Base-by-base conservation (phyloP, 108 stramenopile genomes). In the Cyclostephanos tholiformis region DNA sequence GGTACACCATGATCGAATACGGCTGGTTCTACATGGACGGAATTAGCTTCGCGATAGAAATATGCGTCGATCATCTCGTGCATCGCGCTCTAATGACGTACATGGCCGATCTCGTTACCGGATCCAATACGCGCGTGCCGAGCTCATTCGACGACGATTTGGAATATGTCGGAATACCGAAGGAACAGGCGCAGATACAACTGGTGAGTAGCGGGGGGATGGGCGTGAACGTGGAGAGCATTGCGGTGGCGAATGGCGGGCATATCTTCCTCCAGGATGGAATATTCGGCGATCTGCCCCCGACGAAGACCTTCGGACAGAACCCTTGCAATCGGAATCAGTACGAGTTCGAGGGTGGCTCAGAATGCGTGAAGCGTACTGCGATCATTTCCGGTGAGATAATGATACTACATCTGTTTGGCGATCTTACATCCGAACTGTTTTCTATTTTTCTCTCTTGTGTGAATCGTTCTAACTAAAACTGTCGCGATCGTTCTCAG, bases 1-100 rank as follows among this genome's bases (percentile, higher is more conserved):
- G 89, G 7, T 89, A 89, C 32, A 76, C 32, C 41, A 81, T 87
- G 86, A 85, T 89, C 48, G 89, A 89, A 76, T 86, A 87, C 55
- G 89, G 76, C 20, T 89, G 89, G 89, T 74, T 89, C 61, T 65
- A 74, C 41, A 53, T 87, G 60, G 86, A 89, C 58, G 86, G 80
- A 0, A 77, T 89, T 4, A 51, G 83, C 14, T 63, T 89, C 19
- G 72, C 85, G 2, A 43, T 87, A 1, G 86, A 89, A 41, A 84
- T 89, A 63, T 89, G 86, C 64, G 50, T 89, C 2, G 86, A 89
- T 53, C 89, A 89, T 61, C 46, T 85, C 16, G 67, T 79, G 10
- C 75, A 80, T 17, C 71, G 79, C 0, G 82, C 86, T 16, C 56
- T 87, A 17, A 82, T 82, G 71, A 80, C 86, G 8, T 86, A 87